Evolutionary conservation across 1,139 yeast species (phyloP).

Genomic region (Geotrichum cucujoidarum): DNA sequence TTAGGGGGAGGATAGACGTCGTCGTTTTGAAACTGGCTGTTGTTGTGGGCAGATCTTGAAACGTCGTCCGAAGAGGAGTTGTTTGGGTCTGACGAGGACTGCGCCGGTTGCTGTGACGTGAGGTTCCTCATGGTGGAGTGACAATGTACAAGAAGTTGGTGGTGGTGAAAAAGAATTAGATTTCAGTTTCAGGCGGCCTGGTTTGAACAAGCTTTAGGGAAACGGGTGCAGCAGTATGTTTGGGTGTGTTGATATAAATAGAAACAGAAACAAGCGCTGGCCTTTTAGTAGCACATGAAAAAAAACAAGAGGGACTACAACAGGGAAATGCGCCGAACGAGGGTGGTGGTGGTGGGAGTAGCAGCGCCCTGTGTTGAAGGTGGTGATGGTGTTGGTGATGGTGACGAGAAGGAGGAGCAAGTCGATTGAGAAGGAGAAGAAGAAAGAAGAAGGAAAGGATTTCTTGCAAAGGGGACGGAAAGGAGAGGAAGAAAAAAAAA

Average conservation of each 20-base stretch:
- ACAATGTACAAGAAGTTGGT: not conserved
- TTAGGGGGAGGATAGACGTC: slow-evolving; percentile 6
- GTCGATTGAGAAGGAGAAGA: not conserved
- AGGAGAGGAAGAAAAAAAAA: not conserved
- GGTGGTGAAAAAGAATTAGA: too few relatives aligned
- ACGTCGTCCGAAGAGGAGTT: not conserved
- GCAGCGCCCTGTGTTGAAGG: too few relatives aligned
- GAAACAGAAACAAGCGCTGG: not conserved
- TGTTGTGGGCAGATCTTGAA: not conserved
- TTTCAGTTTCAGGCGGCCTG: too few relatives aligned
- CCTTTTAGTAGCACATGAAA: not conserved
- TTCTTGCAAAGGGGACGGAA: not conserved
- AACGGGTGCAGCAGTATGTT: too few relatives aligned
- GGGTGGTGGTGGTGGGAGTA: not conserved
- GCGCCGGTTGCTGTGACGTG: not conserved
- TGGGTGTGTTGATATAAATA: not conserved
- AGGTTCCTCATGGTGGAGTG: slow-evolving; percentile 4
- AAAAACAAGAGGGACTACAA: not conserved
- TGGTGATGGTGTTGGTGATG: not conserved
- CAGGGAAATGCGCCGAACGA: not conserved
- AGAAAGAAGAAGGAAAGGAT: not conserved
- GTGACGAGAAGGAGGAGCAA: not conserved
- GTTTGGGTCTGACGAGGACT: not conserved
- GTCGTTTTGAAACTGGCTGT: not conserved
- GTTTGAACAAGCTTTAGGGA: too few relatives aligned